phyloP scores from a whole-genome alignment of 371 early-diverging fungal species.

The Zychaea mexicana region DNA sequence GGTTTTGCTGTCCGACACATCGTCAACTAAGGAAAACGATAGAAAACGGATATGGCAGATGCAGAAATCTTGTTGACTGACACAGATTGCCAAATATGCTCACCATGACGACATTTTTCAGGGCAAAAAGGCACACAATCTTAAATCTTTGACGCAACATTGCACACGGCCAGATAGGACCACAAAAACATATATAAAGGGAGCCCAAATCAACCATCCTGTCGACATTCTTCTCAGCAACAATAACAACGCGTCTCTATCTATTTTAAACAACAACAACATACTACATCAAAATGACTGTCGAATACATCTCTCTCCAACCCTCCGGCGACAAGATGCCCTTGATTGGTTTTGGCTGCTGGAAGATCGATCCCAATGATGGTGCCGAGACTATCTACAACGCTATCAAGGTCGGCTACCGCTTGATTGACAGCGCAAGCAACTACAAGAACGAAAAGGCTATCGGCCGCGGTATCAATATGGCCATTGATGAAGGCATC shows the following conservation, averaged over 20 bases:
- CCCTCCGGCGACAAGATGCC: slow-evolving; percentile 26
- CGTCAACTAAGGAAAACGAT: neutral
- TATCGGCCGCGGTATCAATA: slow-evolving; percentile 45
- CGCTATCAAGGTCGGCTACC: slow-evolving; percentile 31
- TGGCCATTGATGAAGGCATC: slow-evolving; percentile 52
- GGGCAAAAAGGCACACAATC: too few species aligned
- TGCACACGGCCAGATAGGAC: too few species aligned
- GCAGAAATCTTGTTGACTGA: neutral
- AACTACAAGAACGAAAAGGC: slow-evolving; percentile 61
- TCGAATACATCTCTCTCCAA: slow-evolving; percentile 21
- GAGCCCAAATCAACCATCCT: neutral
- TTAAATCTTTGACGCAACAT: neutral
- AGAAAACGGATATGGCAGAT: neutral
- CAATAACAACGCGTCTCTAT: neutral
- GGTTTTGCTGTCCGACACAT: slow-evolving; percentile 2
- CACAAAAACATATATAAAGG: neutral
- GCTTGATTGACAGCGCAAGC: slow-evolving; percentile 29
- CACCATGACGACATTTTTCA: neutral
- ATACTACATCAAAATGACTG: slow-evolving; percentile 18
- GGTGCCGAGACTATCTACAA: slow-evolving; percentile 24
- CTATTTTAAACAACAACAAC: neutral
- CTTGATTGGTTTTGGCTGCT: slow-evolving; percentile 28
- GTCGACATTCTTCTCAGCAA: neutral
- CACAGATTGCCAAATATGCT: neutral
- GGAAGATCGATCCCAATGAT: slow-evolving; percentile 35